Conservation (phyloP, 768 basidiomycete genomes). For the Termitomyces sp. region DNA sequence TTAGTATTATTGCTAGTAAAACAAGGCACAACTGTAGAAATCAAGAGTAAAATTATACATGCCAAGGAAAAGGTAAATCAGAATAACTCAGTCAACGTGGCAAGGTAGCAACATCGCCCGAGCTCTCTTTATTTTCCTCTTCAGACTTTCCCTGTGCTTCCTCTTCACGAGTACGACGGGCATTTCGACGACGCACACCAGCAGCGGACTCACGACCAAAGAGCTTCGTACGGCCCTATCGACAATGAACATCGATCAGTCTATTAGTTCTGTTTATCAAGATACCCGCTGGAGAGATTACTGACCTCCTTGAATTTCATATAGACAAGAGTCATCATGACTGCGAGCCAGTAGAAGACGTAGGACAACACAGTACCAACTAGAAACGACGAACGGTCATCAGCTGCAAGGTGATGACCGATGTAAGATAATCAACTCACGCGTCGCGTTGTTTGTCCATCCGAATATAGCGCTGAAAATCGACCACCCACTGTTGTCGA, state of each 20-base stretch:
- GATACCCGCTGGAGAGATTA: background rate
- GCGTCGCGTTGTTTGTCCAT: conserved; percentile 81
- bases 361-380: conserved; percentile 84
- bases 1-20: background rate
- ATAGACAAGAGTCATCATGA: conserved; percentile 60
- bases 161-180: conserved; percentile 13
- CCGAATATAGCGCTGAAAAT: conserved; percentile 86
- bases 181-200: conserved; percentile 29
- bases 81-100: background rate
- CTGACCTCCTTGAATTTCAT: conserved; percentile 63
- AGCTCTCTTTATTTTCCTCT: background rate
- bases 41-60: background rate
- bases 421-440: conserved; percentile 31
- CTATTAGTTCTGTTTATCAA: background rate
- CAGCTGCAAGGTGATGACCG: background rate
- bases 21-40: background rate
- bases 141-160: background rate
- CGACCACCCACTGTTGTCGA: conserved; percentile 60
- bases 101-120: background rate
- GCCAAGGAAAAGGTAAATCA: background rate
- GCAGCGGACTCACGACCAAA: conserved; percentile 55
- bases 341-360: conserved; percentile 89
- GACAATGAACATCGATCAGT: background rate
- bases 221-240: conserved; percentile 61
- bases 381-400: conserved; percentile 15